A percentile compares a stretch with the other conserved stretches of the same genome.
phyloP scores from a whole-genome alignment of 805 yeast genomes.

The Starmerella stigmatis region DNA sequence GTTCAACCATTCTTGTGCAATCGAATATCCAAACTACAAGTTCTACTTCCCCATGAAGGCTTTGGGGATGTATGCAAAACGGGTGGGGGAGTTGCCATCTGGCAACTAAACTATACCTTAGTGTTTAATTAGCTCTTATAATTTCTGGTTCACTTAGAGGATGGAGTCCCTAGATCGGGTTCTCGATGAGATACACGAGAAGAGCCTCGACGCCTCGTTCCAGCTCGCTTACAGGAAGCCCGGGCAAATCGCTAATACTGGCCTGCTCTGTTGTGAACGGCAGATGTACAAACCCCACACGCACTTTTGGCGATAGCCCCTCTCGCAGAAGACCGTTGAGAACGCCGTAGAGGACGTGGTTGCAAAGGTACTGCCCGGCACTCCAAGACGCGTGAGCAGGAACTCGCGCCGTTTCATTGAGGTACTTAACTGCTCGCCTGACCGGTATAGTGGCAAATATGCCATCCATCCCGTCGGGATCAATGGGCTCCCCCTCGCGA shows the following conservation, averaged over 20 bases:
- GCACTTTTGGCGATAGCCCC: background rate
- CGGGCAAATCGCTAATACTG: constrained; percentile 4
- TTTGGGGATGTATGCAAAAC: constrained; percentile 52
- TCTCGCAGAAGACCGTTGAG: background rate
- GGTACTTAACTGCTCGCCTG: constrained; percentile 5
- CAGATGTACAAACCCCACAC: constrained; percentile 21
- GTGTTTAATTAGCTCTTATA: too few species aligned
- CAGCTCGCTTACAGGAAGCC: constrained; percentile 9
- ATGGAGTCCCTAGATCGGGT: too few species aligned
- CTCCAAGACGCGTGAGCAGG: constrained; percentile 18
- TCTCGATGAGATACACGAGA: background rate
- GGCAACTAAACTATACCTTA: too few species aligned
- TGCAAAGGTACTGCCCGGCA: constrained; percentile 22
- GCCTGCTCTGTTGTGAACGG: constrained; percentile 17
- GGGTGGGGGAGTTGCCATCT: background rate
- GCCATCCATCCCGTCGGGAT: constrained; percentile 16
- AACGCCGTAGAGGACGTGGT: constrained; percentile 19
- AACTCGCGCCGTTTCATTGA: background rate
- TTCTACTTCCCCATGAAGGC: constrained; percentile 89
- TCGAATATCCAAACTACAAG: constrained; percentile 90
- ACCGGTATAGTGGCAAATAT: constrained; percentile 17
- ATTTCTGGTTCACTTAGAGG: too few species aligned
- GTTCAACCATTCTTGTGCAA: constrained; percentile 86
- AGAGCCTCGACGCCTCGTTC: constrained; percentile 6
- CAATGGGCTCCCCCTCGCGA: constrained; percentile 1